Percentiles rank a stretch among this genome's conserved stretches.
Evolutionary conservation across 345 rosid genomes (phyloP).

Genomic region (Moricandia arvensis): DNA sequence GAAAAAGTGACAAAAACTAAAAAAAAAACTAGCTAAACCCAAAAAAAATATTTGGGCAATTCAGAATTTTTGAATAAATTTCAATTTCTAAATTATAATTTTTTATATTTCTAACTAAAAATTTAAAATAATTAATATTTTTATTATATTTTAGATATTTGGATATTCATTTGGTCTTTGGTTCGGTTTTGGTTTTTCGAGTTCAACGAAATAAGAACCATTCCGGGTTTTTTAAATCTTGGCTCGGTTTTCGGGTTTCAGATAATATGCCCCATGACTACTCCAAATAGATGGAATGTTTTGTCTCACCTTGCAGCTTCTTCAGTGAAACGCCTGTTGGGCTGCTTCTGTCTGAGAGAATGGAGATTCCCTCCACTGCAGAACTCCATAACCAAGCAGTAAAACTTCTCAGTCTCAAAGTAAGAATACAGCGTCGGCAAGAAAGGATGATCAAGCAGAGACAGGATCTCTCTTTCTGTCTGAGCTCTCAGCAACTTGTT

Average conservation of each 20-base stretch:
- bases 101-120: no score
- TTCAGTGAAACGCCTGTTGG: slow-evolving; percentile 61
- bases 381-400: slow-evolving; percentile 79
- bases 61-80: no score
- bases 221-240: neutral
- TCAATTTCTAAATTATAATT: no score
- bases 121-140: neutral
- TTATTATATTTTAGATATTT: neutral
- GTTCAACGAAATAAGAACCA: no score
- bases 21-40: no score
- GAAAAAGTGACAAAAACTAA: neutral
- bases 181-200: neutral
- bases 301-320: slow-evolving; percentile 57
- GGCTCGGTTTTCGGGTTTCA: neutral
- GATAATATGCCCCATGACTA: neutral
- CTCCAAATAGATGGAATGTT: neutral
- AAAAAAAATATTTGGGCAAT: no score
- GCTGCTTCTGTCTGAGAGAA: slow-evolving; percentile 81
- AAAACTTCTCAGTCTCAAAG: slow-evolving; percentile 71
- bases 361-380: slow-evolving; percentile 83
- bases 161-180: neutral
- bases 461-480: slow-evolving; percentile 65
- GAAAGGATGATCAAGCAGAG: slow-evolving; percentile 70
- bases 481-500: slow-evolving; percentile 79
- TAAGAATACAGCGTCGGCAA: slow-evolving; percentile 69